These are phyloP conservation scores for Parmelia sp. DNA, from an alignment of 495 filamentous ascomycete genomes.

Conservation along the genomic window DNA sequence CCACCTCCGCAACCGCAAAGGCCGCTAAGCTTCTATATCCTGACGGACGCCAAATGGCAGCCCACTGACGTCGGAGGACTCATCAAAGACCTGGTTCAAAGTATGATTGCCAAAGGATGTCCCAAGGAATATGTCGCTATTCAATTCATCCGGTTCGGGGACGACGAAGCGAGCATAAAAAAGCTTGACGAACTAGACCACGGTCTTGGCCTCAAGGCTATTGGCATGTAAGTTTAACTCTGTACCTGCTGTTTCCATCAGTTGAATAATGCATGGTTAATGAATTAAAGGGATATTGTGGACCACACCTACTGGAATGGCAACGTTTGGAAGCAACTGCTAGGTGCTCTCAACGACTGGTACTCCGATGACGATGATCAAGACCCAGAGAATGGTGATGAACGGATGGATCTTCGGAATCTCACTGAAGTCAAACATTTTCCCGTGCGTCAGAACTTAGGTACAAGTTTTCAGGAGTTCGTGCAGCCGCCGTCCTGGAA, in stretches of 20 bases:
- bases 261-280: not conserved
- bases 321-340: slow-evolving; percentile 35
- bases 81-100: slow-evolving; percentile 29
- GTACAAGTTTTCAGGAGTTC: no score
- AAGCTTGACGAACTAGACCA: slow-evolving; percentile 32
- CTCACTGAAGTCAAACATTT: no score
- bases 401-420: no score
- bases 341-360: slow-evolving; percentile 29
- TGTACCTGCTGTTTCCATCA: not conserved
- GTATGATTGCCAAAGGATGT: slow-evolving; percentile 21
- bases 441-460: no score
- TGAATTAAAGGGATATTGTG: slow-evolving; percentile 32
- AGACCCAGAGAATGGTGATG: no score
- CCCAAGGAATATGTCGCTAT: slow-evolving; percentile 27
- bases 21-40: slow-evolving; percentile 34
- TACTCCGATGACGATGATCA: slow-evolving; percentile 24
- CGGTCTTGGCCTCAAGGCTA: slow-evolving; percentile 18
- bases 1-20: slow-evolving; percentile 13
- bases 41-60: slow-evolving; percentile 39
- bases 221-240: slow-evolving; percentile 5
- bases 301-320: slow-evolving; percentile 30
- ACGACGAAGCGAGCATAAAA: slow-evolving; percentile 26
- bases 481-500: no score
- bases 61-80: slow-evolving; percentile 18
- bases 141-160: slow-evolving; percentile 40